These are phyloP conservation scores for Mortierella antarctica DNA, from an alignment of 192 early-diverging fungal genomes.

Conservation along the genomic window DNA sequence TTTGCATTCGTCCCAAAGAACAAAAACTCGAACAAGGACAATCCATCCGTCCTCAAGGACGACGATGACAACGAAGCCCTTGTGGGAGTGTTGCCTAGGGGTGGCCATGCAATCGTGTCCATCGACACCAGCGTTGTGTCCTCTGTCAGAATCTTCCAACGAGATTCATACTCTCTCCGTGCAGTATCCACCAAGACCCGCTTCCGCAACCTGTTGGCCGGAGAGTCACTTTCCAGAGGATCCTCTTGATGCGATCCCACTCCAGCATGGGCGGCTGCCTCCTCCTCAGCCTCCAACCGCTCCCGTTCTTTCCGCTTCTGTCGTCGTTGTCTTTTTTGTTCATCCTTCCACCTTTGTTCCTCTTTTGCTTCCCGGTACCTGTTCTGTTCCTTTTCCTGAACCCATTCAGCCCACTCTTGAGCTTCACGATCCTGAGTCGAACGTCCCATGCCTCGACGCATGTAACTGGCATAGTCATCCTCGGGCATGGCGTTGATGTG, in stretches of 20 bases:
- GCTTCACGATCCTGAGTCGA: not conserved
- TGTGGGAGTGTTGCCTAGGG: conserved; percentile 3
- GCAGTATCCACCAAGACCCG: conserved; percentile 4
- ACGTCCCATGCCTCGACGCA: conserved; percentile 34
- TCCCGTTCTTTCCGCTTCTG: conserved; percentile 15
- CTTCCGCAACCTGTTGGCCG: conserved; percentile 13
- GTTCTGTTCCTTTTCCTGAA: conserved; percentile 25
- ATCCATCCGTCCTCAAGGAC: not conserved
- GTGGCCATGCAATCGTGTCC: conserved; percentile 29
- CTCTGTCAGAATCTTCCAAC: conserved; percentile 15
- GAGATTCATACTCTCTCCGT: conserved; percentile 11
- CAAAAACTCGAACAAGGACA: conserved; percentile 36
- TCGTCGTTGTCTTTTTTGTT: conserved; percentile 10
- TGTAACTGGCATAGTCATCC: conserved; percentile 24
- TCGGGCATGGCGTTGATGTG: conserved; percentile 24
- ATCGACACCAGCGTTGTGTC: conserved; percentile 5
- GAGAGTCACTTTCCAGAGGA: not conserved
- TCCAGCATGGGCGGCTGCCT: not conserved
- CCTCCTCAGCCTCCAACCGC: conserved; percentile 1
- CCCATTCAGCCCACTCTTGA: conserved; percentile 30
- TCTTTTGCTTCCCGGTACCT: conserved; percentile 8
- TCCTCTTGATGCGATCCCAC: not conserved
- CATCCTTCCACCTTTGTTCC: conserved; percentile 18
- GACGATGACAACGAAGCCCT: not conserved
- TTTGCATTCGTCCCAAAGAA: conserved; percentile 27